Evolutionary conservation across 106 monocot genomes (phyloP).

Genomic region (Dendrobium huoshanense): DNA sequence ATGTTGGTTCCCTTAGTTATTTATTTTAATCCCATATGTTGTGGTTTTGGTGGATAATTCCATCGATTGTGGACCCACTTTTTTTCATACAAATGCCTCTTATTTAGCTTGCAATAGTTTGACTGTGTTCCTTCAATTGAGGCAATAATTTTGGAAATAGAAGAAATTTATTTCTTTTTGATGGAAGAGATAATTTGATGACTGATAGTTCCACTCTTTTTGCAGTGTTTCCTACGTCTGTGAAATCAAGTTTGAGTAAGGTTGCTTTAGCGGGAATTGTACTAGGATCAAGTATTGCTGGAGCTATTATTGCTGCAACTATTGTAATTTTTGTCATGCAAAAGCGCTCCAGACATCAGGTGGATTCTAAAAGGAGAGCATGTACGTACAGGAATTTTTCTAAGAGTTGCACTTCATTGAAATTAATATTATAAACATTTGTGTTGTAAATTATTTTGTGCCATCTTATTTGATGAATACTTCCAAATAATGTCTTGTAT

Average conservation of each 20-base stretch:
- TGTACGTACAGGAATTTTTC: constrained; percentile 21
- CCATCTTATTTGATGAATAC: too few species aligned
- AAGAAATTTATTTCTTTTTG: neutral
- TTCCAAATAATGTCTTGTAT: too few species aligned
- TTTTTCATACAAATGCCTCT: too few species aligned
- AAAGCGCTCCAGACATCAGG: constrained; percentile 14
- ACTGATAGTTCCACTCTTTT: neutral
- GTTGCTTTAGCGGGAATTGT: constrained; percentile 37
- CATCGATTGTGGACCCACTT: too few species aligned
- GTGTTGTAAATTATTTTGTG: neutral
- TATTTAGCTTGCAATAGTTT: too few species aligned
- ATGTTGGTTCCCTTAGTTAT: too few species aligned
- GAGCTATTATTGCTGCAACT: constrained; percentile 22
- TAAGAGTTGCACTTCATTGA: too few species aligned
- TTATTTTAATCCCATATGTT: too few species aligned
- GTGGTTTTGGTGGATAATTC: too few species aligned
- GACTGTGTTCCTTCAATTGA: neutral
- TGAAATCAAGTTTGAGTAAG: constrained; percentile 35
- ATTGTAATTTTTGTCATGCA: constrained; percentile 34
- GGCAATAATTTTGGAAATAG: neutral
- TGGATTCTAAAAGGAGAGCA: constrained; percentile 28
- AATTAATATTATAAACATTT: neutral
- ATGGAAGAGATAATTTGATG: neutral
- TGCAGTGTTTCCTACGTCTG: constrained; percentile 26
- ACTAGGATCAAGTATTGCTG: constrained; percentile 26